Base-by-base conservation (phyloP, 2,329 filamentous ascomycete genomes). In the Chaetomium globosum region DNA sequence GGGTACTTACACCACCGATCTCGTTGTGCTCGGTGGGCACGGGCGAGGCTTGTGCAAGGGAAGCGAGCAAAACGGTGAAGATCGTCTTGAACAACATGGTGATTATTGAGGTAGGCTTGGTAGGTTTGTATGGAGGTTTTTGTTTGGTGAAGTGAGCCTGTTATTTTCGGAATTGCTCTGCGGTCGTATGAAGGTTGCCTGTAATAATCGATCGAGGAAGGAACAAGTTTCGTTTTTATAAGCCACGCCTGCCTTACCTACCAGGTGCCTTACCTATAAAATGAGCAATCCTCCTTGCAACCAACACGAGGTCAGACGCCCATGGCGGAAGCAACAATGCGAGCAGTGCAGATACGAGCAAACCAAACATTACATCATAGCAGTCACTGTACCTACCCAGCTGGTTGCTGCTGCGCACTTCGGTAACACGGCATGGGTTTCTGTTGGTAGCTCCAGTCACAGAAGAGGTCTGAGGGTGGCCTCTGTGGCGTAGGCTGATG, bases 1-100 rank as follows among this genome's bases (percentile, higher is more conserved):
- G 21, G 31, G 33, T 1, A 64, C 68, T 65, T 66, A 68, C 68
- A 63, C 68, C 68, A 16, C 68, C 67, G 6, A 67, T n/a, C 4
- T 54, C 46, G 1, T 63, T 59, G 3, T 39, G 52, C 26, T 57
- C 49, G 12, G 48, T 26, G 31, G 65, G 49, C 21, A 39, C 52
- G 1, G 60, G 52, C 5, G 54, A 52, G 26, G 49, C 49, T 36
- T 48, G 61, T n/a, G 33, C 28, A 13, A 58, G 8, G 58, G 13
- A 6, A 33, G 59, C 61, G 10, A 64, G 7, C 4, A 59, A 21
- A 28, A 49, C 8, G 19, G 16, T 23, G 53, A 26, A 9, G 26
- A 63, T 21, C 21, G 59, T 10, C 1, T 39, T 13, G 26, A 53
- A 13, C 9, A 51, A 19, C 62, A 64, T 64, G 56, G 43, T 52